Percentiles rank a stretch among this genome's conserved stretches.
Evolutionary conservation across 805 yeast genomes (phyloP).

Genomic region (Saccharomycopsis sp.): DNA sequence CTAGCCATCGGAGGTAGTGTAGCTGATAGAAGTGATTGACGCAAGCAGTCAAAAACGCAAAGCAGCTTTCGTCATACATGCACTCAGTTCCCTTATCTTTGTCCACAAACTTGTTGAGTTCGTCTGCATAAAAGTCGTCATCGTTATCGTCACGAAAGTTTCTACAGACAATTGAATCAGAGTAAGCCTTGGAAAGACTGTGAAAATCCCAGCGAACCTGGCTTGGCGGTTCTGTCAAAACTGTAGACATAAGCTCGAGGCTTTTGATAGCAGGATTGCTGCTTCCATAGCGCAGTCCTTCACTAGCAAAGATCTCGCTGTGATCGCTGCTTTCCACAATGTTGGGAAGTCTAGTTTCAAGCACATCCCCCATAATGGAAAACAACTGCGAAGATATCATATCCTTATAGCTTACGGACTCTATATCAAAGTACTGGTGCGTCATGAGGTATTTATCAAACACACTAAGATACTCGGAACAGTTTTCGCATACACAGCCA

Average conservation of each 20-base stretch:
- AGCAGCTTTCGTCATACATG: conserved; percentile 38
- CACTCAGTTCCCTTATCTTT: conserved; percentile 27
- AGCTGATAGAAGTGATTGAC: conserved; percentile 40
- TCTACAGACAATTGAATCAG: conserved; percentile 14
- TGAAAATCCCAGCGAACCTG: conserved; percentile 42
- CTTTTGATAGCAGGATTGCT: conserved; percentile 16
- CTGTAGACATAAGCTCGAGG: conserved; percentile 29
- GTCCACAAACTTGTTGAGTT: conserved; percentile 8
- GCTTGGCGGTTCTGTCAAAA: conserved; percentile 29
- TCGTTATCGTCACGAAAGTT: conserved; percentile 18
- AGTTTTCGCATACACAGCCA: conserved; percentile 61
- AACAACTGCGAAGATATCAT: conserved; percentile 53
- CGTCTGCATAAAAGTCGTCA: conserved; percentile 18
- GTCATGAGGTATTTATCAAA: conserved; percentile 57
- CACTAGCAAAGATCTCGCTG: not conserved
- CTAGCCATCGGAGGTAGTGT: conserved; percentile 32
- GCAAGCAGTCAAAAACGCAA: conserved; percentile 34
- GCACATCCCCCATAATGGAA: conserved; percentile 42
- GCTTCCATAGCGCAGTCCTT: not conserved
- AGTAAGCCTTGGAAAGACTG: conserved; percentile 27
- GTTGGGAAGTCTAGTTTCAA: conserved; percentile 31
- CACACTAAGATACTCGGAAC: conserved; percentile 40
- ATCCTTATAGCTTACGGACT: conserved; percentile 45
- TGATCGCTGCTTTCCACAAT: conserved; percentile 15
- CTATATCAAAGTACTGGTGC: conserved; percentile 50